Percentiles rank a stretch among this genome's conserved stretches.
phyloP scores from a whole-genome alignment of 2,329 filamentous ascomycete genomes.

The Exophiala sideris region DNA sequence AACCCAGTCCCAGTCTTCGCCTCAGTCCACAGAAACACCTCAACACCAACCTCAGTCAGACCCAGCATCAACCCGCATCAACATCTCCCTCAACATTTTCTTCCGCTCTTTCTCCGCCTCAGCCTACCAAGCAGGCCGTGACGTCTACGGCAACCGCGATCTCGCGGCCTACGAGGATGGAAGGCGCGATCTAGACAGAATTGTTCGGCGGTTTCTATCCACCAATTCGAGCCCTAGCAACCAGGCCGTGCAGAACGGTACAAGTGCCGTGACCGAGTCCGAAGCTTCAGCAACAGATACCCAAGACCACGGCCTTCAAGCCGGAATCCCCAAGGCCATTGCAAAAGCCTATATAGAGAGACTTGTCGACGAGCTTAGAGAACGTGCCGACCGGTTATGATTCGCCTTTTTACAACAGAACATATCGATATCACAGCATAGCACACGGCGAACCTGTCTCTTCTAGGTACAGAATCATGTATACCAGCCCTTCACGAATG shows the following conservation, averaged over 20 bases:
- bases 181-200: constrained; percentile 66
- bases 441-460: too few species aligned
- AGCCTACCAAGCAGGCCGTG: constrained; percentile 69
- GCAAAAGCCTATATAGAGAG: constrained; percentile 72
- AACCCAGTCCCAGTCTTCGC: neutral
- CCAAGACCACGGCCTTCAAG: constrained; percentile 28
- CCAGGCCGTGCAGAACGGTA: neutral
- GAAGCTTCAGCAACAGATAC: neutral
- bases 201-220: constrained; percentile 40
- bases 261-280: neutral
- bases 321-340: constrained; percentile 61
- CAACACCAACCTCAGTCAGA: neutral
- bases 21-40: neutral
- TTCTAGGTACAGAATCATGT: too few species aligned
- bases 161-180: constrained; percentile 80
- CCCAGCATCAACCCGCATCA: constrained; percentile 40
- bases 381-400: constrained; percentile 28
- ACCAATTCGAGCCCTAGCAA: neutral
- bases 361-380: constrained; percentile 64
- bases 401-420: too few species aligned
- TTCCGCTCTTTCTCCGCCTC: constrained; percentile 64
- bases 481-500: too few species aligned
- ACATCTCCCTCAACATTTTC: constrained; percentile 85
- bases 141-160: constrained; percentile 87
- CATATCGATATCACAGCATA: too few species aligned